Base-by-base conservation (phyloP, 495 filamentous ascomycete species). In the Hyaloscypha hepaticicola region DNA sequence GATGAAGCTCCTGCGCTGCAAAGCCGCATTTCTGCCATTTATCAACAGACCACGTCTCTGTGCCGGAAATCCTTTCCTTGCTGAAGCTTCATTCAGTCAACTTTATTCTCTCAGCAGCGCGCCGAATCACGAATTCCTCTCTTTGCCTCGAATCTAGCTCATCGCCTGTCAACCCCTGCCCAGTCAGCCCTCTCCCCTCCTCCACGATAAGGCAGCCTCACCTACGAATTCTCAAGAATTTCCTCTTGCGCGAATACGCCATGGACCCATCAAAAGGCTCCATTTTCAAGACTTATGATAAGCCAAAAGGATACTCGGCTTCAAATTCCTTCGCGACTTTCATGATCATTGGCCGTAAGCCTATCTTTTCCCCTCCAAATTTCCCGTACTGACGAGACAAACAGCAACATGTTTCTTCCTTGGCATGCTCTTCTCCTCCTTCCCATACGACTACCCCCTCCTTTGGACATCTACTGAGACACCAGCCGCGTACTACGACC, bases 371-470 rank as follows among this genome's bases (percentile, higher is more conserved):
- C 14, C 55, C 28, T 55, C 33, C 28, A 29, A 51, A 58, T 52
- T 29, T 27, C 26, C 27, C 28, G 52, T 24, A 67, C 61, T 38
- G 28, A 68, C 45, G 58, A 45, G 31, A 29, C n/a, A 33, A 41
- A 45, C 41, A 72, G 70, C 51, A 53, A 65, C 63, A 52, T 66
- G 65, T 73, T 99, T 99, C 86, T 95, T 96, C 86, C 89, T 99
- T 63, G 95, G 95, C 70, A 95, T 98, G 74, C 89, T 99, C 78
- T 99, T 98, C 88, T 91, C 92, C 74, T 85, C 88, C 69, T 96
- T 97, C 79, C 92, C 96, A 64, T 98, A 97, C 83, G 95, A 99
- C 85, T 97, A 93, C 82, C 91, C 93, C 56, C 89, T 97, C 64
- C 91, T 99, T 38, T 99, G 95, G 95, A 88, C 90, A 33, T 83